Conservation (phyloP, 495 filamentous ascomycete genomes). For the Immersiella caudata region DNA sequence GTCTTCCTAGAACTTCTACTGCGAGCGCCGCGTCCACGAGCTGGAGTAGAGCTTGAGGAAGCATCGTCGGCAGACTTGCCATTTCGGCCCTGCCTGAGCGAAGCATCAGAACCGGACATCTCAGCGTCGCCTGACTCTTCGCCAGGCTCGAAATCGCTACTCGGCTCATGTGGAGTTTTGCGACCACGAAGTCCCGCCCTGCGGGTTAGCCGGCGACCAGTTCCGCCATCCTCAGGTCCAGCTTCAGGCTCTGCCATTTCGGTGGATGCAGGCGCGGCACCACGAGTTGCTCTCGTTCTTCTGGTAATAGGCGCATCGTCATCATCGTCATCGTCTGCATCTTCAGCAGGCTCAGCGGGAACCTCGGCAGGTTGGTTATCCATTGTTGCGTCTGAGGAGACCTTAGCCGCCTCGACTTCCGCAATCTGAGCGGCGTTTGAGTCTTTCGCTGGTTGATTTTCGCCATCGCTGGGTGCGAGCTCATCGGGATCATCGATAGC, state of each 20-base stretch:
- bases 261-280: slow-evolving; percentile 24
- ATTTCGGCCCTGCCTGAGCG: slow-evolving; percentile 32
- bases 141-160: slow-evolving; percentile 85
- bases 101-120: slow-evolving; percentile 46
- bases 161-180: slow-evolving; percentile 64
- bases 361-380: slow-evolving; percentile 32
- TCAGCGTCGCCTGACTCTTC: slow-evolving; percentile 62
- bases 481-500: slow-evolving; percentile 37
- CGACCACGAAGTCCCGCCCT: slow-evolving; percentile 52
- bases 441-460: slow-evolving; percentile 21
- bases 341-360: slow-evolving; percentile 50
- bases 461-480: slow-evolving; percentile 33
- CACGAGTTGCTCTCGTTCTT: slow-evolving; percentile 44
- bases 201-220: slow-evolving; percentile 51
- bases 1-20: slow-evolving; percentile 41
- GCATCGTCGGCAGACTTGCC: slow-evolving; percentile 42
- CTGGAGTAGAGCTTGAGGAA: slow-evolving; percentile 45
- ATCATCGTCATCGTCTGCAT: slow-evolving; percentile 71
- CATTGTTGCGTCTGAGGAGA: slow-evolving; percentile 7
- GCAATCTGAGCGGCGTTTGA: slow-evolving; percentile 17
- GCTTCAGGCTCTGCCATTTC: slow-evolving; percentile 37
- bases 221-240: slow-evolving; percentile 20
- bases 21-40: slow-evolving; percentile 41
- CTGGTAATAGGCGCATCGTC: slow-evolving; percentile 55
- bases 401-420: slow-evolving; percentile 12